These are phyloP conservation scores for Zasmidium angulare DNA, from an alignment of 2,329 filamentous ascomycete genomes.

Conservation along the genomic window DNA sequence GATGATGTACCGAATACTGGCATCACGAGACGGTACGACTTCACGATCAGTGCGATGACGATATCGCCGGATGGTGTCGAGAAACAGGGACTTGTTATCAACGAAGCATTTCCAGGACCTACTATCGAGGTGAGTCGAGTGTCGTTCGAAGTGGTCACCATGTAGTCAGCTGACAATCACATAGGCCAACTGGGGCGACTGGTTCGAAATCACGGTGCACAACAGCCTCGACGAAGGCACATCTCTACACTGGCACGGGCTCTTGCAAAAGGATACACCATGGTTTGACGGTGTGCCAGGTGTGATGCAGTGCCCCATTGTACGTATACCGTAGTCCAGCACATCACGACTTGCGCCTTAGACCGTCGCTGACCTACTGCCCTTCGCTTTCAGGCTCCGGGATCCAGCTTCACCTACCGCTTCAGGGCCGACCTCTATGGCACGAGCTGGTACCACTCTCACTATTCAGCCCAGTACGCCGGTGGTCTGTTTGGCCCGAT, in stretches of 20 bases:
- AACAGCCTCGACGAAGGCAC: conserved; percentile 44
- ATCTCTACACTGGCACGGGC: conserved; percentile 55
- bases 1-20: conserved; percentile 33
- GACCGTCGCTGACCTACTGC: too few relatives aligned
- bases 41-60: conserved; percentile 29
- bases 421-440: conserved; percentile 46
- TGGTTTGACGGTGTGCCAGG: conserved; percentile 51
- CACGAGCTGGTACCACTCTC: conserved; percentile 41
- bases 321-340: too few relatives aligned
- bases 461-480: conserved; percentile 44
- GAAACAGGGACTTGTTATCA: conserved; percentile 30
- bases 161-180: neutral
- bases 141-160: conserved; percentile 5
- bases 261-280: conserved; percentile 54
- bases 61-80: conserved; percentile 37
- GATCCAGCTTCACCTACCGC: conserved; percentile 37
- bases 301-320: conserved; percentile 48
- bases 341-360: too few relatives aligned
- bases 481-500: conserved; percentile 44
- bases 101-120: conserved; percentile 36
- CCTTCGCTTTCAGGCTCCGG: too few relatives aligned
- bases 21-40: conserved; percentile 35
- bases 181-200: conserved; percentile 29
- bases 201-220: conserved; percentile 35
- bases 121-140: conserved; percentile 37